Evolutionary conservation across 345 rosid species (phyloP), one percentile per base, ranked within the genome.

Genomic region (Gossypium mustelinum): DNA sequence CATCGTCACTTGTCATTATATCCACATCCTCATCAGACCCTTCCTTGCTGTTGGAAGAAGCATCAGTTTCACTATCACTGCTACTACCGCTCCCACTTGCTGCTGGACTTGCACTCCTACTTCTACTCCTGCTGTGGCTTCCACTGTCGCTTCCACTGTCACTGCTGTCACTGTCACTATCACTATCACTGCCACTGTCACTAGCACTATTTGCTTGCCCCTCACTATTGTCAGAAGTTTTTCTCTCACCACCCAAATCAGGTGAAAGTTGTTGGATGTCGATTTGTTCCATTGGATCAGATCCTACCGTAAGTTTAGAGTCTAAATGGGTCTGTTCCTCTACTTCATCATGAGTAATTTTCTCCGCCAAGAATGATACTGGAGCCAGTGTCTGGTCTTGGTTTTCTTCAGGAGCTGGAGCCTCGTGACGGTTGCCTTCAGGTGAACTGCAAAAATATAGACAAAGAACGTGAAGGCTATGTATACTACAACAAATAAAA

Each of bases 1-100:
- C 97, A 83, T 90, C 98, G 75, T 92, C 93, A 57, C 93, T 86
- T 51, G 89, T 79, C 90, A 93, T 88, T 70, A 95, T 93, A 85
- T 95, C 98, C 75, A 93, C 98, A 50, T 95, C 97, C 84, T 87
- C 98, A 85, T 95, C 99, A 76, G 98, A 83, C 9, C 85, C 98
- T 75, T 93, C 92, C 81, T 87, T 90, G 79, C 97, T 89, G 82
- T 87, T 90, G 69, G 97, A 90, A 73, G 97, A 88, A 83, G 87
- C 90, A 82, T 91, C 97, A 72, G 91, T 93, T 62, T 90, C 98
- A 84, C 99, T 93, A 73, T 92, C 94, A 76, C 97, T 95, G 85
- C 96, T 90, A 81, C 97, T 89, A 64, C 87, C 93, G 78, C 93
- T 93, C 65, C 86, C 86, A 70, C 87, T 89, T 63, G 77, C 86